phyloP scores from a whole-genome alignment of 1,284 basidiomycete species.

The Cryptococcus hybrid region DNA sequence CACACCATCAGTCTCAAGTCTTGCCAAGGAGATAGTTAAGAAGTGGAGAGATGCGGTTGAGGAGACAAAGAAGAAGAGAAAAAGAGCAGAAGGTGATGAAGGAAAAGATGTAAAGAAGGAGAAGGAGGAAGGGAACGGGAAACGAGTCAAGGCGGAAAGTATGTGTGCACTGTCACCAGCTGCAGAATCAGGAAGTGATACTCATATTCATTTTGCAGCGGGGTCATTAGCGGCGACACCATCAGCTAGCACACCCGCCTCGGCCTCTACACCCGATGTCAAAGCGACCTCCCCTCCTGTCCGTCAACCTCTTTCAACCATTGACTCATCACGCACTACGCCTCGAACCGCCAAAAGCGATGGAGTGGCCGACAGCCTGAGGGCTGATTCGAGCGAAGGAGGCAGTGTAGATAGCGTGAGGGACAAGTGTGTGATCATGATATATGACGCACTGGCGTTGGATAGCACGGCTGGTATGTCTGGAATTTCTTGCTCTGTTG shows the following conservation, averaged over 20 bases:
- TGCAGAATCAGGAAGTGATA: background rate
- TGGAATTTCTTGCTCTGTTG: background rate
- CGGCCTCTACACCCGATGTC: constrained; percentile 4
- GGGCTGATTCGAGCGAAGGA: constrained; percentile 51
- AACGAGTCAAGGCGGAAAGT: constrained; percentile 40
- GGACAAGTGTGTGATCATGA: constrained; percentile 83
- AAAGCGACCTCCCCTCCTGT: constrained; percentile 12
- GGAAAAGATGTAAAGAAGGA: constrained; percentile 17
- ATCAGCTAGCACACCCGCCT: constrained; percentile 12
- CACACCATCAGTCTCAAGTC: constrained; percentile 68
- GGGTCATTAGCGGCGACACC: constrained; percentile 17
- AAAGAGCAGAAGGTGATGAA: constrained; percentile 44
- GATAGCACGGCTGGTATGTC: constrained; percentile 82
- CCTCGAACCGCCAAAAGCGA: constrained; percentile 67
- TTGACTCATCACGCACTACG: constrained; percentile 51
- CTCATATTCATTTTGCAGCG: constrained; percentile 1
- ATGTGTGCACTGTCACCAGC: constrained; percentile 2
- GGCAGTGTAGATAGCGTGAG: constrained; percentile 64
- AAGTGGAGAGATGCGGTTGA: constrained; percentile 87
- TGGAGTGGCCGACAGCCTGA: constrained; percentile 55
- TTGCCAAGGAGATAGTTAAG: constrained; percentile 91
- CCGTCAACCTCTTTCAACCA: constrained; percentile 45
- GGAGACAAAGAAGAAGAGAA: constrained; percentile 61
- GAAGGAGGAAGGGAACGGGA: constrained; percentile 25
- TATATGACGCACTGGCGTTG: constrained; percentile 84